Conservation (phyloP, 2,329 filamentous ascomycete genomes). For the Colletotrichum karsti region DNA sequence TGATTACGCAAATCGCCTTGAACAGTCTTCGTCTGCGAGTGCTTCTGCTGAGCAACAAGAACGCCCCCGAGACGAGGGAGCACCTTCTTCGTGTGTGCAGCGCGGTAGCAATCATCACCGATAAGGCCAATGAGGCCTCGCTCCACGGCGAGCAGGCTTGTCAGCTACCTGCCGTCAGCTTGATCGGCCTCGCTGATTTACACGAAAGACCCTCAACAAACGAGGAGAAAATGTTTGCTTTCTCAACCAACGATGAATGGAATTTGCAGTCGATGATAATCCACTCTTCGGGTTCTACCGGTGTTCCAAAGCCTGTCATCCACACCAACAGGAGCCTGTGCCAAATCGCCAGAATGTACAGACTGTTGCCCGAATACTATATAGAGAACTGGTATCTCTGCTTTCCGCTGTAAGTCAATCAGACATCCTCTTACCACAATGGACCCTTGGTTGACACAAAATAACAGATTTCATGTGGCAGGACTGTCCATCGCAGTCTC, state of each 20-base stretch:
- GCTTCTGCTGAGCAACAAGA: slow-evolving; percentile 20
- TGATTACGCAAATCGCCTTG: slow-evolving; percentile 9
- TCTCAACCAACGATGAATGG: slow-evolving; percentile 11
- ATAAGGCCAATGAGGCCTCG: slow-evolving; percentile 2
- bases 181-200: background rate
- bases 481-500: background rate
- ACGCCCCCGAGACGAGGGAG: background rate
- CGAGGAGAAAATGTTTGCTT: background rate
- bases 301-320: slow-evolving; percentile 13
- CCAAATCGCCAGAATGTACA: slow-evolving; percentile 17
- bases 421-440: no score
- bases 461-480: slow-evolving; percentile 11
- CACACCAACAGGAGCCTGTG: slow-evolving; percentile 19
- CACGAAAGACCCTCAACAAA: background rate
- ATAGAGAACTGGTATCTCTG: slow-evolving; percentile 25
- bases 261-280: slow-evolving; percentile 21
- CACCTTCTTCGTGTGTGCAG: slow-evolving; percentile 8
- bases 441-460: background rate
- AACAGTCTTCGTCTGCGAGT: background rate
- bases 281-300: slow-evolving; percentile 20
- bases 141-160: background rate
- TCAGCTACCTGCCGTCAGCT: background rate
- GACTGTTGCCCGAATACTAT: slow-evolving; percentile 7
- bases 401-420: slow-evolving; percentile 4
- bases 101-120: background rate